Conservation (phyloP, 192 early-diverging fungal species). For the Rhizoclosmatium sp. region DNA sequence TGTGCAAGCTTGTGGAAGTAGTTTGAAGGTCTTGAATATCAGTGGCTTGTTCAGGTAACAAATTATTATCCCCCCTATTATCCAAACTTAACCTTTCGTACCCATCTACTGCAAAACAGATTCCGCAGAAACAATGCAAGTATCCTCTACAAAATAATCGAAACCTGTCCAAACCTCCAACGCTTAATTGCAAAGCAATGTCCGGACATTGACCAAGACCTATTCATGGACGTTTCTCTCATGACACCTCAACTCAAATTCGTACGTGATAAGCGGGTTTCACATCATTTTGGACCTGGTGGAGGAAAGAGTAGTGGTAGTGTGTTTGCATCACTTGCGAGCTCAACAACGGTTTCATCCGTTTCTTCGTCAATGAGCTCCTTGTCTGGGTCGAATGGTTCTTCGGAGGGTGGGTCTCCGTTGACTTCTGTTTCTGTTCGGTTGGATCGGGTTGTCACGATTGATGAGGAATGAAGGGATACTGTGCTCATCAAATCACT, state of each 20-base stretch:
- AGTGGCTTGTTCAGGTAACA: not conserved
- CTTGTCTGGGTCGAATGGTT: not conserved
- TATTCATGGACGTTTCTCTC: not conserved
- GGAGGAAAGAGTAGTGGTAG: not conserved
- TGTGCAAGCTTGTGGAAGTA: conserved; percentile 3
- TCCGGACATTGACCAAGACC: conserved; percentile 21
- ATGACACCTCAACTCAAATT: not conserved
- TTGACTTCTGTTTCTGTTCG: not conserved
- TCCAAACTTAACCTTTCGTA: not conserved
- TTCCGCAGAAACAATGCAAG: conserved; percentile 8
- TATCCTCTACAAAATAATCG: not conserved
- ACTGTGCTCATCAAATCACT: too few species aligned
- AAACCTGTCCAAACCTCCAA: conserved; percentile 6
- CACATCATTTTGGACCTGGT: not conserved
- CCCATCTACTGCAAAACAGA: not conserved
- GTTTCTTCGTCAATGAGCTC: not conserved
- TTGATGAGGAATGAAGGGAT: not conserved
- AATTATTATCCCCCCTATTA: not conserved
- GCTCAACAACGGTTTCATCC: not conserved
- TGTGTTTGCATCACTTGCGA: not conserved
- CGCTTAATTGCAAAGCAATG: conserved; percentile 19
- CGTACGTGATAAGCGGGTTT: not conserved
- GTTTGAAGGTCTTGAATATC: conserved; percentile 2
- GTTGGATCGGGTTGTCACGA: not conserved
- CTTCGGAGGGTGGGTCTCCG: not conserved